Conservation (phyloP, 192 early-diverging fungal genomes). For the Diversispora eburnea region DNA sequence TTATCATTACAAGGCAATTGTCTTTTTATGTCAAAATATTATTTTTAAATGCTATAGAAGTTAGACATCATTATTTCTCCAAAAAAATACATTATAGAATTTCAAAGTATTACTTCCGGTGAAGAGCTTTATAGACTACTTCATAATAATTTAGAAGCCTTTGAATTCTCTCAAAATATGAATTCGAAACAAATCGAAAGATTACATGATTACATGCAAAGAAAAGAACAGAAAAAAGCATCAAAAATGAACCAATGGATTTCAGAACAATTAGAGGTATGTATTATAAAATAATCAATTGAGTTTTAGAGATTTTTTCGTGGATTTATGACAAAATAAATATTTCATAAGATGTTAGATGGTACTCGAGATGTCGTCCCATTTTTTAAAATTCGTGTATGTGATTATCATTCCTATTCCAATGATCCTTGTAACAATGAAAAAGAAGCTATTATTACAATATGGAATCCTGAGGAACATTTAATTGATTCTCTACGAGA, state of each 20-base stretch:
- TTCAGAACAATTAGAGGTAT: background rate
- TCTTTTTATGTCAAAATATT: background rate
- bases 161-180: background rate
- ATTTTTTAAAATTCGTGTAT: slow-evolving; percentile 48
- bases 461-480: slow-evolving; percentile 46
- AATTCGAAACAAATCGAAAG: background rate
- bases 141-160: background rate
- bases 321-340: background rate
- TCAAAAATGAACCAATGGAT: slow-evolving; percentile 7
- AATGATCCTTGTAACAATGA: background rate
- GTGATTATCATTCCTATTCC: slow-evolving; percentile 39
- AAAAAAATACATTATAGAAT: background rate
- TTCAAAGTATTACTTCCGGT: background rate
- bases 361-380: slow-evolving; percentile 33
- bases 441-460: slow-evolving; percentile 40
- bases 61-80: background rate
- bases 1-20: too few relatives aligned
- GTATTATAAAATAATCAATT: background rate
- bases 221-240: slow-evolving; percentile 1
- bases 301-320: background rate
- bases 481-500: slow-evolving; percentile 42
- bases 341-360: background rate
- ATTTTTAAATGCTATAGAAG: background rate
- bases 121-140: background rate
- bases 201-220: background rate